Base-by-base conservation (phyloP, 2,329 filamentous ascomycete species). In the Phyllachora maydis region DNA sequence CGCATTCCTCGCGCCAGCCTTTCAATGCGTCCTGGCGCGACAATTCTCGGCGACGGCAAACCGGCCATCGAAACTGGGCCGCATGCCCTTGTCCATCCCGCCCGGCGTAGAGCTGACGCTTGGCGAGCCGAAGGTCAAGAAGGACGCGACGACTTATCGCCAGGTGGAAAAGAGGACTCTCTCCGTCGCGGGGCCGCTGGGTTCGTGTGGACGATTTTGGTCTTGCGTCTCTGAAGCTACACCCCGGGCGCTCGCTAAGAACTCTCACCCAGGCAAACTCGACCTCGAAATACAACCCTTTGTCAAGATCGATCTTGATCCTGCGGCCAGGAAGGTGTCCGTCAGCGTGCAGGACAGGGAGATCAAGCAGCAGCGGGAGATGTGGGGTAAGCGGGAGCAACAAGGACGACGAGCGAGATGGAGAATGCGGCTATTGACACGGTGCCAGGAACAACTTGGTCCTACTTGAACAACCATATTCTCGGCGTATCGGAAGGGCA, bases 401-500 rank as follows among this genome's bases (percentile, higher is more conserved):
- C 12, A 16, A 5, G 11, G 15, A n/a, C 6, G 8, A 8, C 5
- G 2, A 4, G 13, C 15, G 10, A n/a, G n/a, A n/a, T n/a, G n/a
- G n/a, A n/a, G n/a, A n/a, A n/a, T n/a, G n/a, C 6, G 7, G 8
- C 9, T 21, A 26, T 35, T 43, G 23, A 47, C 35, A 31, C 15
- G 23, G 16, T 21, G 13, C 19, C 33, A 92, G 83, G 83, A 32
- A 95, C 85, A 5, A 76, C 71, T 21, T 83, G 88, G 53, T 72
- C 82, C 16, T 85, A 91, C 43, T 61, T 98, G 26, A 75, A 78
- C 39, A 90, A 88, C 46, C 70, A 90, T 55, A 76, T 98, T 30
- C 68, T 82, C 32, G 88, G 88, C 29, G 88, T 98, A 12, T 91
- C 81, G 18, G 88, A 98, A 62, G 88, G 88, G 17, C 88, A 98